These are phyloP conservation scores for Chaetomiaceae sp. DNA, from an alignment of 2,329 filamentous ascomycete species.

Conservation along the genomic window DNA sequence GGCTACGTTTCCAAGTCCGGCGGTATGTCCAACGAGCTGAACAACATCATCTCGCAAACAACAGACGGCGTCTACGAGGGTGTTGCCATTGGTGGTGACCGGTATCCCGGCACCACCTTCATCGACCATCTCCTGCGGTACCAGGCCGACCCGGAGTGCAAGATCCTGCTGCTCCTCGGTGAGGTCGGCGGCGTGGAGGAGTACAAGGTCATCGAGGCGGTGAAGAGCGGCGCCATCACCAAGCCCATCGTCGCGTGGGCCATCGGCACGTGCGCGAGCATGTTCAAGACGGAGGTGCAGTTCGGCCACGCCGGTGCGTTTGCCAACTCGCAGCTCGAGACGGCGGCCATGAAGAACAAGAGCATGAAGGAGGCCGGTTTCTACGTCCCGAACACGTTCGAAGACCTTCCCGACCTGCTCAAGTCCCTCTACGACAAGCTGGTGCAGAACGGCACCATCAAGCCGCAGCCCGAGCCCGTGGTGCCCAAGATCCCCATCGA, in stretches of 20 bases:
- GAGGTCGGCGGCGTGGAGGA: constrained; percentile 99
- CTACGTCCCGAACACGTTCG: constrained; percentile 90
- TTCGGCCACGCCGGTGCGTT: constrained; percentile 98
- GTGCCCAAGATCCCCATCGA: constrained; percentile 99
- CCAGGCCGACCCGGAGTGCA: constrained; percentile 94
- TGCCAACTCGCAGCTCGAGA: constrained; percentile 99
- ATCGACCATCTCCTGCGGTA: constrained; percentile 97
- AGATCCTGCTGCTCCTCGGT: constrained; percentile 91
- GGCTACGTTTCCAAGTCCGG: constrained; percentile 99
- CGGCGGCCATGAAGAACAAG: constrained; percentile 94
- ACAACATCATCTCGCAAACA: constrained; percentile 97
- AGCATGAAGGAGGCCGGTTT: constrained; percentile 92
- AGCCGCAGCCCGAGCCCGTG: constrained; percentile 78
- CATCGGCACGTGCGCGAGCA: constrained; percentile 97
- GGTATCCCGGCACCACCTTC: constrained; percentile 98
- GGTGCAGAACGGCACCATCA: constrained; percentile 76
- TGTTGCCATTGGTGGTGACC: constrained; percentile 98
- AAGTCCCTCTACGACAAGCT: constrained; percentile 81
- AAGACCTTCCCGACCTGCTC: constrained; percentile 79
- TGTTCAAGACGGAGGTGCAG: constrained; percentile 99
- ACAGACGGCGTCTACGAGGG: constrained; percentile 99
- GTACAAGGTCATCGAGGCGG: constrained; percentile 98
- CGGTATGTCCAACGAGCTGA: constrained; percentile 99
- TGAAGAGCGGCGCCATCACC: constrained; percentile 89
- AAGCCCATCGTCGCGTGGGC: constrained; percentile 99